Conservation (phyloP, 805 yeast genomes). For the Komagataella mondaviorum region DNA sequence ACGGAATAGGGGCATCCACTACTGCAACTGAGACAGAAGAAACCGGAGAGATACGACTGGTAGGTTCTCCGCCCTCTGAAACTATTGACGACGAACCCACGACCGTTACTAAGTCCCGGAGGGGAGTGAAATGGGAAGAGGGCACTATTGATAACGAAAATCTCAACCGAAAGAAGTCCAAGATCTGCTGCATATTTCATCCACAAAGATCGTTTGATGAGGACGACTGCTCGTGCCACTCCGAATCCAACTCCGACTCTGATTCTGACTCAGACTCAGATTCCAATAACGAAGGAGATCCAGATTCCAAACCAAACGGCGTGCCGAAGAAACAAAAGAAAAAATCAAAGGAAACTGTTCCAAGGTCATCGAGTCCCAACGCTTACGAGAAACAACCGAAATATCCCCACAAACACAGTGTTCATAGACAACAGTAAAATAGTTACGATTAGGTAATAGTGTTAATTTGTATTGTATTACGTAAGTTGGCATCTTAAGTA, state of each 20-base stretch:
- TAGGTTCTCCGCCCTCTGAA: not conserved
- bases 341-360: constrained; percentile 1
- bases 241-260: constrained; percentile 6
- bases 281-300: constrained; percentile 15
- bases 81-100: not conserved
- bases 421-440: not conserved
- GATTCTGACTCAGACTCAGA: constrained; percentile 22
- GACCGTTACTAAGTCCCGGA: constrained; percentile 11
- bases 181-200: constrained; percentile 81
- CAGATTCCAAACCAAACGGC: constrained; percentile 3
- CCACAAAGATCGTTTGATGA: constrained; percentile 57
- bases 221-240: constrained; percentile 16
- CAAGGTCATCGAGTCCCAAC: constrained; percentile 38
- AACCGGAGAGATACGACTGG: not conserved
- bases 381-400: constrained; percentile 86
- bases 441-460: not conserved
- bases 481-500: not conserved
- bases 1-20: not conserved
- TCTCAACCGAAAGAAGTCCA: constrained; percentile 79
- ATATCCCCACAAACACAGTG: constrained; percentile 14
- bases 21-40: not conserved
- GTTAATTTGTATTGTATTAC: not conserved
- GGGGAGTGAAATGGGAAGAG: constrained; percentile 70
- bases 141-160: constrained; percentile 85
- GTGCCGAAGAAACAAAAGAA: not conserved